Percentiles rank a stretch among this genome's conserved stretches.
phyloP scores from a whole-genome alignment of 148 eudicot genomes.

The Suaeda aralocaspica region DNA sequence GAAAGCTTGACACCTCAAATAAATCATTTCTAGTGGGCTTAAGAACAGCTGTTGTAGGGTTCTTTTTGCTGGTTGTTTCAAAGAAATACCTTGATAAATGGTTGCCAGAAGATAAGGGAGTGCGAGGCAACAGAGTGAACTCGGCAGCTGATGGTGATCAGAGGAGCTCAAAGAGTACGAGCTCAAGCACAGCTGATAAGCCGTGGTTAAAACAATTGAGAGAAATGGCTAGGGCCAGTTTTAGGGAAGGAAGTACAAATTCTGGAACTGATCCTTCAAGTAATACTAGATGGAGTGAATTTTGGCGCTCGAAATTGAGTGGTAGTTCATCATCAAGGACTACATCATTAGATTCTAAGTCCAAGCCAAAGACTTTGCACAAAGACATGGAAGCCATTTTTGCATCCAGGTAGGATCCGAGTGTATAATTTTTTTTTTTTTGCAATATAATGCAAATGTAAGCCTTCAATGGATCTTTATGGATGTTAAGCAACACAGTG shows the following conservation, averaged over 20 bases:
- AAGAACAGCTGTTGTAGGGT: constrained; percentile 47
- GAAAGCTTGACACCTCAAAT: constrained; percentile 45
- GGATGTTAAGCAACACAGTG: not conserved
- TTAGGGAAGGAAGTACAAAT: constrained; percentile 39
- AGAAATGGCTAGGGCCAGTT: constrained; percentile 71
- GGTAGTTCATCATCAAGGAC: constrained; percentile 56
- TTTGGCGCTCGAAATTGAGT: constrained; percentile 63
- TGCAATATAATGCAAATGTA: not conserved
- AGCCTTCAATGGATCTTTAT: not conserved
- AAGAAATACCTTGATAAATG: constrained; percentile 35
- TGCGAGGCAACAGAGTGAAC: constrained; percentile 15
- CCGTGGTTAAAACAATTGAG: constrained; percentile 83
- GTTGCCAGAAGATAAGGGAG: constrained; percentile 27
- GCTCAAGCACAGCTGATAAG: constrained; percentile 45
- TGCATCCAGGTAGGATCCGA: constrained; percentile 43
- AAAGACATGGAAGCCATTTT: too few species aligned
- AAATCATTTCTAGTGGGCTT: constrained; percentile 50
- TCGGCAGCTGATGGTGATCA: constrained; percentile 21
- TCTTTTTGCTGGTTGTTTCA: constrained; percentile 46
- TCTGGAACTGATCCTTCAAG: constrained; percentile 50
- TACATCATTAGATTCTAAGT: constrained; percentile 50
- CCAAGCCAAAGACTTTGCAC: constrained; percentile 58
- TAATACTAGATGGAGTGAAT: constrained; percentile 58
- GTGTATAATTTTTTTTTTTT: constrained; percentile 9
- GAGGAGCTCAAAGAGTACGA: constrained; percentile 43